Evolutionary conservation across 108 stramenopile species (phyloP), one percentile per base, ranked within the genome.

Genomic region (Stephanodiscus triporus): DNA sequence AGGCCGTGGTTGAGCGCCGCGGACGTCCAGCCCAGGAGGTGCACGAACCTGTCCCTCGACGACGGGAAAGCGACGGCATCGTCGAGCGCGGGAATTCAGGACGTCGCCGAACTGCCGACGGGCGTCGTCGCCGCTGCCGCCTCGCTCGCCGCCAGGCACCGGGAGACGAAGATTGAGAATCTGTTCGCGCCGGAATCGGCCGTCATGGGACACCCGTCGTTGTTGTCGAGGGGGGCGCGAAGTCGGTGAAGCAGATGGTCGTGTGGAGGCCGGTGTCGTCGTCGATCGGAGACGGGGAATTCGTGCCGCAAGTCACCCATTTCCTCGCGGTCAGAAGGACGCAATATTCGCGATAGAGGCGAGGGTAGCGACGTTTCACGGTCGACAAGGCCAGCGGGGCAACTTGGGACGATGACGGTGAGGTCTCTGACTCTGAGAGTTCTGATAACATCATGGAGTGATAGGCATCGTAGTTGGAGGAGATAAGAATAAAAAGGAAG

Each of bases 301-400:
- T 63, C 37, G 63, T 43, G 36, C 4, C 16, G n/a, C 23, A 22
- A 23, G 1, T 55, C 67, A 20, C 17, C 53, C 11, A 24, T 51
- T 53, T 27, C 42, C 34, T 72, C 11, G 48, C 71, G 71, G 5
- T 26, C 6, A 27, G 71, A 72, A 72, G 60, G 27, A 49, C 4
- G 3, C 60, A 30, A 34, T 63, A 72, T 10, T 17, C 6, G 23
- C 38, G 40, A 20, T 34, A 63, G 47, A 72, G 59, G 26, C 49
- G 27, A 0, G 71, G 71, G n/a, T 63, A 72, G 22, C 47, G 60
- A 3, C 0, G 23, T 62, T 53, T 48, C 29, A 72, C 43, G 26
- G 71, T 72, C 10, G 71, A 50, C 26, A 72, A 61, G 42, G 71
- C 61, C 9, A 72, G 60, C 3, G 71, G 71, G 2, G 59, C 40